phyloP scores from a whole-genome alignment of 1,284 basidiomycete species.

The Boletellus dicymbophilus region DNA sequence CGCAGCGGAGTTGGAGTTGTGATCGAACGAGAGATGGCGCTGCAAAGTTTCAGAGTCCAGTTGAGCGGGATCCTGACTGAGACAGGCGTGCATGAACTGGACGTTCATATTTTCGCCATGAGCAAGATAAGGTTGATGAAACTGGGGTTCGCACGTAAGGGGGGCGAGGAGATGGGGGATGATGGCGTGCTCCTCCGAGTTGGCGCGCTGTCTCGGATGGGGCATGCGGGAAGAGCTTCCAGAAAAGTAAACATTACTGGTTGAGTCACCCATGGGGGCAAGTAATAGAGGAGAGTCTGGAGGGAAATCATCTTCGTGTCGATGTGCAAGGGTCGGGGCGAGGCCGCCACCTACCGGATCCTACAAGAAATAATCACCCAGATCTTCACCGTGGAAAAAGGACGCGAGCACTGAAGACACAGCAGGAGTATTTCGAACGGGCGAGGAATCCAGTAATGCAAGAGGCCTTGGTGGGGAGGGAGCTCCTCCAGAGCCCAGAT shows the following conservation, averaged over 20 bases:
- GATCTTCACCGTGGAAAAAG: conserved; percentile 35
- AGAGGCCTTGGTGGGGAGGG: conserved; percentile 8
- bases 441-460: background rate
- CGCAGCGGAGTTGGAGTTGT: conserved; percentile 1
- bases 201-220: conserved; percentile 13
- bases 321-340: conserved; percentile 7
- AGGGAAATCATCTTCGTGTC: conserved; percentile 25
- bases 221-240: conserved; percentile 10
- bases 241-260: conserved; percentile 16
- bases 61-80: conserved; percentile 23
- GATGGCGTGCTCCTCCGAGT: conserved; percentile 15
- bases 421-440: conserved; percentile 1
- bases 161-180: conserved; percentile 21
- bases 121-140: conserved; percentile 21
- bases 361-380: conserved; percentile 4
- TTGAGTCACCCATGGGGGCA: conserved; percentile 23
- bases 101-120: conserved; percentile 28
- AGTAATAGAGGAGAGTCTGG: conserved; percentile 6
- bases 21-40: conserved; percentile 10
- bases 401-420: conserved; percentile 11
- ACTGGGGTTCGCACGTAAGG: conserved; percentile 15
- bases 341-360: conserved; percentile 23
- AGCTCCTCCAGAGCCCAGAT: conserved; percentile 19
- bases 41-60: conserved; percentile 31
- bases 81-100: conserved; percentile 32